Percentiles rank a stretch among this genome's conserved stretches.
These are phyloP conservation scores for Sungouiozyma ichnusensis DNA, from an alignment of 805 yeast genomes.

Conservation along the genomic window DNA sequence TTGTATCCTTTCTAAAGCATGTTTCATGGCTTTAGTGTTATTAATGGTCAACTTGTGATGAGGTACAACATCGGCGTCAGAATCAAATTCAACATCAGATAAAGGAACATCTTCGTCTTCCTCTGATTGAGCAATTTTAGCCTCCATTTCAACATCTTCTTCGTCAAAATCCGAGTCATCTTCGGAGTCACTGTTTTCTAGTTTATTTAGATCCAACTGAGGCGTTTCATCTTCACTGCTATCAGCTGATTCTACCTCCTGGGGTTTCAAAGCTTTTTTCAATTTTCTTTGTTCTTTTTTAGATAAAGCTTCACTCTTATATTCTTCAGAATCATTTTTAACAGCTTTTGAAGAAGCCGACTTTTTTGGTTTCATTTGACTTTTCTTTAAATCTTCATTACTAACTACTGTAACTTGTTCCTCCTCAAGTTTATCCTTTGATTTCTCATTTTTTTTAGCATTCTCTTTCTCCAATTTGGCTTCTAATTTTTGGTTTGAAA, in stretches of 20 bases:
- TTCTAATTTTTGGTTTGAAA: constrained; percentile 18
- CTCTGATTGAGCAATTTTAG: constrained; percentile 42
- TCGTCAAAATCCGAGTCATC: constrained; percentile 32
- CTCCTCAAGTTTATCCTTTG: not conserved
- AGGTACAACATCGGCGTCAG: constrained; percentile 92
- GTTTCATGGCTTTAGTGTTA: constrained; percentile 73
- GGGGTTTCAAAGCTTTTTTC: constrained; percentile 36
- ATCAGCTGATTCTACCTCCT: constrained; percentile 28
- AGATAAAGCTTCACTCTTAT: constrained; percentile 38
- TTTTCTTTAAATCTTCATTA: constrained; percentile 17
- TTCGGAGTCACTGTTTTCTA: constrained; percentile 46
- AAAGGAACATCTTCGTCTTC: constrained; percentile 76
- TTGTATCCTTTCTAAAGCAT: constrained; percentile 55
- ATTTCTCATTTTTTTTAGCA: constrained; percentile 9
- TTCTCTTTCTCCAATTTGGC: constrained; percentile 19
- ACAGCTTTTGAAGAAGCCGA: constrained; percentile 6
- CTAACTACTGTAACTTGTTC: constrained; percentile 26
- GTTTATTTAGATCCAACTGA: constrained; percentile 40
- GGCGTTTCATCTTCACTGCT: constrained; percentile 39
- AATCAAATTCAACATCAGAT: constrained; percentile 85
- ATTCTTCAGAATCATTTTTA: constrained; percentile 25
- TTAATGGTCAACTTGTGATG: constrained; percentile 82
- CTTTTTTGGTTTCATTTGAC: constrained; percentile 2
- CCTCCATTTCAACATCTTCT: constrained; percentile 37
- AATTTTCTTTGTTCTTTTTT: constrained; percentile 54